Conservation (phyloP, 345 rosid genomes). For the Conringia planisiliqua region DNA sequence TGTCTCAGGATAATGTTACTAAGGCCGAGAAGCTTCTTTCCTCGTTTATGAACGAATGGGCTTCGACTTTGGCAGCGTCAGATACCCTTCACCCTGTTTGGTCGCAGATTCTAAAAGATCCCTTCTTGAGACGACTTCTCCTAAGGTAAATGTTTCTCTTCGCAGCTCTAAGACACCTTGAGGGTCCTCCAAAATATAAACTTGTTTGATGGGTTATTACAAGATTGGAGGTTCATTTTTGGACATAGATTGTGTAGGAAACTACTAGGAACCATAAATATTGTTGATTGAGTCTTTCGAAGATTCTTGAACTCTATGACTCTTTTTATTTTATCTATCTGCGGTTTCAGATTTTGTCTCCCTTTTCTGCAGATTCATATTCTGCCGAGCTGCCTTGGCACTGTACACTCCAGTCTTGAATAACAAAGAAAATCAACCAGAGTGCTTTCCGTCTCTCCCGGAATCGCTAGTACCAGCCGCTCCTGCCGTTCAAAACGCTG, state of each 20-base stretch:
- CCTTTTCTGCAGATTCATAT: slow-evolving; percentile 59
- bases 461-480: slow-evolving; percentile 44
- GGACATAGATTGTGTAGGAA: slow-evolving; percentile 3
- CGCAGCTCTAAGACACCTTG: not conserved
- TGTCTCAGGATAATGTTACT: slow-evolving; percentile 49
- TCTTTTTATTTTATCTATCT: not conserved
- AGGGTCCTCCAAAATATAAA: not conserved
- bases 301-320: not conserved
- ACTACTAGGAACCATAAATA: not conserved
- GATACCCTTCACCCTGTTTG: slow-evolving; percentile 82
- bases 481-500: slow-evolving; percentile 40
- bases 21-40: slow-evolving; percentile 74
- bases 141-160: slow-evolving; percentile 53
- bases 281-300: not conserved
- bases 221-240: slow-evolving; percentile 3
- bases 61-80: slow-evolving; percentile 61
- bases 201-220: not conserved
- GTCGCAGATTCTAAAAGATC: slow-evolving; percentile 84
- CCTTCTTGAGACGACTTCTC: slow-evolving; percentile 80
- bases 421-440: slow-evolving; percentile 68
- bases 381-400: slow-evolving; percentile 66
- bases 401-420: slow-evolving; percentile 45
- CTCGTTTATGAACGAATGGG: slow-evolving; percentile 75
- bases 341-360: not conserved
- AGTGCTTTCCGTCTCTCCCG: slow-evolving; percentile 74